These are phyloP conservation scores for Geosmithia morbida DNA, from an alignment of 2,329 filamentous ascomycete genomes.

Conservation along the genomic window DNA sequence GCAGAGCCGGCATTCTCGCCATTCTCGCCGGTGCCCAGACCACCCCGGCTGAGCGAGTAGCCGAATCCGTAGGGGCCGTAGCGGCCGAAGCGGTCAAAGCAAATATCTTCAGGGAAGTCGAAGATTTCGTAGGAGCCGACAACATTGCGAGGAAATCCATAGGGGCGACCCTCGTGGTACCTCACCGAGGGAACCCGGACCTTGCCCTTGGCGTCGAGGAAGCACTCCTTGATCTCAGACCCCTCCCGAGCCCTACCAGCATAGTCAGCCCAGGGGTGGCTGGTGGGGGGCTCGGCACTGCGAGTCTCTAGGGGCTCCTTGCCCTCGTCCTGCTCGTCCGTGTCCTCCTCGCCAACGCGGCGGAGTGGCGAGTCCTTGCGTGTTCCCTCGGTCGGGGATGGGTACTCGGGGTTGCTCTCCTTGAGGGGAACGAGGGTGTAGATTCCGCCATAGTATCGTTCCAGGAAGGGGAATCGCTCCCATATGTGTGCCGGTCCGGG, in stretches of 20 bases:
- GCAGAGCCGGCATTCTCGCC: conserved; percentile 74
- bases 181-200: conserved; percentile 55
- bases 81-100: conserved; percentile 83
- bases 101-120: conserved; percentile 68
- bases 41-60: conserved; percentile 65
- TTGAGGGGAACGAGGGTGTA: conserved; percentile 50
- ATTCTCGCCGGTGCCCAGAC: conserved; percentile 71
- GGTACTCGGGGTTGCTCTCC: conserved; percentile 71
- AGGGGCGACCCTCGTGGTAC: conserved; percentile 63
- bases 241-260: conserved; percentile 17
- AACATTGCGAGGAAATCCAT: conserved; percentile 71
- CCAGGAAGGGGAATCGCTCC: conserved; percentile 76
- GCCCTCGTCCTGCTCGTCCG: not conserved
- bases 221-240: conserved; percentile 54
- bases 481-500: conserved; percentile 55
- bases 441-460: conserved; percentile 82
- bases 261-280: conserved; percentile 19
- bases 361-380: conserved; percentile 1
- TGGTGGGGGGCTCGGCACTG: conserved; percentile 4
- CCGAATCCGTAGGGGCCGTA: conserved; percentile 83
- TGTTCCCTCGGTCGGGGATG: conserved; percentile 33
- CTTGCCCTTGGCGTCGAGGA: conserved; percentile 53
- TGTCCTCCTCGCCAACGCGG: conserved; percentile 3
- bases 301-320: not conserved
- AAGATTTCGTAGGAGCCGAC: conserved; percentile 79